phyloP scores from a whole-genome alignment of 306 rosid species.

The Quercus cerris region DNA sequence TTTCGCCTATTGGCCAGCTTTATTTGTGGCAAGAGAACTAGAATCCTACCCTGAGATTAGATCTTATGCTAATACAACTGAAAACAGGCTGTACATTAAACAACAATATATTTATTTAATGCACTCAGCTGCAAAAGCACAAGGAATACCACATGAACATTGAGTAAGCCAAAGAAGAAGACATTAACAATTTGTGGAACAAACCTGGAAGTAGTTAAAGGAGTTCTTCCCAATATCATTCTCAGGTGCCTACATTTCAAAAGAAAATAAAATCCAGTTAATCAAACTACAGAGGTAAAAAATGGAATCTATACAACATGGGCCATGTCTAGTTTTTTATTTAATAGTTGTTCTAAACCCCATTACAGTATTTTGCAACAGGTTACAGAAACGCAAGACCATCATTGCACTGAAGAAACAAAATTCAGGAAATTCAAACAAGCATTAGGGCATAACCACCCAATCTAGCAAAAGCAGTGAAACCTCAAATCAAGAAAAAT shows the following conservation, averaged over 20 bases:
- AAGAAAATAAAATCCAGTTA: conserved; percentile 28
- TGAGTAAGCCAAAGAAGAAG: not conserved
- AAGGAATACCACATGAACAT: not conserved
- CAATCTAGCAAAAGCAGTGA: conserved; percentile 1
- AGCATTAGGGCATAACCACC: not conserved
- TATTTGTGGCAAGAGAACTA: not conserved
- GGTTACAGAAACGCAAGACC: not conserved
- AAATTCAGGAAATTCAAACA: conserved; percentile 2
- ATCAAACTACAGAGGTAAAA: conserved; percentile 3
- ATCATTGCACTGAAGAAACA: not conserved
- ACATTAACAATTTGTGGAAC: conserved; percentile 15
- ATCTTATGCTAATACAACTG: not conserved
- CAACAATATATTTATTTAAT: not conserved
- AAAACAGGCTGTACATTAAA: not conserved
- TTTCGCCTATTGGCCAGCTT: too few species aligned
- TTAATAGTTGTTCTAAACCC: not conserved
- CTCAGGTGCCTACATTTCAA: conserved; percentile 64
- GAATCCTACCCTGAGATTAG: not conserved
- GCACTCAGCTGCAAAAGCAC: not conserved
- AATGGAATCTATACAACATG: not conserved
- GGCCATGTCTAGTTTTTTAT: not conserved
- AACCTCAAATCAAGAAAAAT: not conserved
- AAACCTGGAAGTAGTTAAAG: conserved; percentile 86
- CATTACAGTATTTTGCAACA: not conserved
- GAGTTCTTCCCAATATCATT: conserved; percentile 97